Conservation (phyloP, 2,329 filamentous ascomycete species). For the Fusarium illudens region DNA sequence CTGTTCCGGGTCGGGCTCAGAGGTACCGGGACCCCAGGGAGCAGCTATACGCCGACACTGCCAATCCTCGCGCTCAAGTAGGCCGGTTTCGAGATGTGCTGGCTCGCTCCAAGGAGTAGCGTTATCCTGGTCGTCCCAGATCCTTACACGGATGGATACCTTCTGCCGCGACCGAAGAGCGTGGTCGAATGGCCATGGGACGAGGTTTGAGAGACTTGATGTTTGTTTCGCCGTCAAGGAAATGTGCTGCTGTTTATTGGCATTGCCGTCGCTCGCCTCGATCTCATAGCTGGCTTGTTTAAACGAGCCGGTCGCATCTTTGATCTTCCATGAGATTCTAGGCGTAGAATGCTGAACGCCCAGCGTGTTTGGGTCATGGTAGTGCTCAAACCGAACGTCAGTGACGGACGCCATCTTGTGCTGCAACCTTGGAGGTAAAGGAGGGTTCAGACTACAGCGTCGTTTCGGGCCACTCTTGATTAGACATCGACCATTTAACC, state of each 20-base stretch:
- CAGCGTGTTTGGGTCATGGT: conserved; percentile 1
- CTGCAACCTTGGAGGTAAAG: no score
- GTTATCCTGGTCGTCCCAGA: background rate
- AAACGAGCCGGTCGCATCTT: background rate
- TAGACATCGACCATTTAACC: background rate
- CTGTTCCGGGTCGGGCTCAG: conserved; percentile 37
- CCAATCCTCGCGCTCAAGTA: conserved; percentile 45
- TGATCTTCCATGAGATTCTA: conserved; percentile 24
- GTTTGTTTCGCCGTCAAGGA: background rate
- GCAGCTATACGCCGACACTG: conserved; percentile 40
- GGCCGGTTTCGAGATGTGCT: conserved; percentile 43
- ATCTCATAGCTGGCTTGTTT: conserved; percentile 23
- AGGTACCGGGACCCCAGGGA: conserved; percentile 22
- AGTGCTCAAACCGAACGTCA: conserved; percentile 21
- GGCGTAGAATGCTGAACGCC: conserved; percentile 11
- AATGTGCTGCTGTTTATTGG: background rate
- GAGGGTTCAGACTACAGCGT: background rate
- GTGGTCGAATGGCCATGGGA: conserved; percentile 19
- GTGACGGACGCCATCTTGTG: background rate
- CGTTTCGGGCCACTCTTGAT: background rate
- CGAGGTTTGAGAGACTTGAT: background rate
- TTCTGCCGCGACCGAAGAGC: conserved; percentile 12
- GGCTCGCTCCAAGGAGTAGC: conserved; percentile 24
- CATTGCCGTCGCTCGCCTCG: conserved; percentile 5
- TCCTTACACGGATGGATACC: conserved; percentile 20